Evolutionary conservation across 495 filamentous ascomycete species (phyloP).

Genomic region (Podospora pseudocomata): DNA sequence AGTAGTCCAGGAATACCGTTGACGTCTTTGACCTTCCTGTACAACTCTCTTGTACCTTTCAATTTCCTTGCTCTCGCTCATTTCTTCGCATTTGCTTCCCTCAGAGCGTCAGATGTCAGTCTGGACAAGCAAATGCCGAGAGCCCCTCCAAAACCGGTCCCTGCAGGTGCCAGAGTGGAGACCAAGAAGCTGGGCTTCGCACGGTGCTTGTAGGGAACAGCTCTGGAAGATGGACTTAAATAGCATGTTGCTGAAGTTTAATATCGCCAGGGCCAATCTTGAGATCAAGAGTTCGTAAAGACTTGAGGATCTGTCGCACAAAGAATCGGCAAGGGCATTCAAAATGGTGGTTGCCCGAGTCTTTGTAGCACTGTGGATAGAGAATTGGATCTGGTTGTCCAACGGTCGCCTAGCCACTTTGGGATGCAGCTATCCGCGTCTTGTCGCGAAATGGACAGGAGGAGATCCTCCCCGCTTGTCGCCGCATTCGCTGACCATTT

Average conservation of each 20-base stretch:
- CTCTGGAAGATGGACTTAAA: not conserved
- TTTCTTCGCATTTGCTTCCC: not conserved
- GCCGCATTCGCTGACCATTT: conserved; percentile 3
- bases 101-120: not conserved
- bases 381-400: not conserved
- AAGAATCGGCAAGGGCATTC: not conserved
- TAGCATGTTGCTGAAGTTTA: not conserved
- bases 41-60: not conserved
- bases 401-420: conserved; percentile 10
- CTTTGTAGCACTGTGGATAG: not conserved
- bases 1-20: not conserved
- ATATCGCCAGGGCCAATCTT: not conserved
- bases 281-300: not conserved
- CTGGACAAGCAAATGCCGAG: not conserved
- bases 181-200: not conserved
- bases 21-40: not conserved
- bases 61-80: not conserved
- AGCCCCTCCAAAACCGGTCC: not conserved
- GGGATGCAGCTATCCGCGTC: conserved; percentile 11
- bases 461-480: not conserved
- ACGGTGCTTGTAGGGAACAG: not conserved
- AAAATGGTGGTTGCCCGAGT: not conserved
- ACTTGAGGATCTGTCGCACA: not conserved
- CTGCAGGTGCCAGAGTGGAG: not conserved
- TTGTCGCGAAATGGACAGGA: conserved; percentile 1